Percentiles rank a stretch among this genome's conserved stretches.
These are phyloP conservation scores for Sordariomycetes sp. DNA, from an alignment of 2,329 filamentous ascomycete genomes.

Conservation along the genomic window DNA sequence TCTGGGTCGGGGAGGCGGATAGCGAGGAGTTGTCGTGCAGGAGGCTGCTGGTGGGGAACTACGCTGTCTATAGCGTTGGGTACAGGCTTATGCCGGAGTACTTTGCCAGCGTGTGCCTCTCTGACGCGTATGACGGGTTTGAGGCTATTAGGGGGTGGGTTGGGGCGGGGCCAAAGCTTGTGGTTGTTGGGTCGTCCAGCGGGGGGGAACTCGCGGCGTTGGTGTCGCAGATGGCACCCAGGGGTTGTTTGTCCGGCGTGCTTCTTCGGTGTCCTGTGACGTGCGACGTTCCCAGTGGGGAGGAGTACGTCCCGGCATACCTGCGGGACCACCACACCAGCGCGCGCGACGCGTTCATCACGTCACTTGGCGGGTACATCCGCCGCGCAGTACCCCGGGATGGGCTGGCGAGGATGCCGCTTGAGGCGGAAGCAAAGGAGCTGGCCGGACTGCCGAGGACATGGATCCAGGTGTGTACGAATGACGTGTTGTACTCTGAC, in stretches of 20 bases:
- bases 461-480: constrained; percentile 35
- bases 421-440: constrained; percentile 19
- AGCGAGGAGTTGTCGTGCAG: constrained; percentile 34
- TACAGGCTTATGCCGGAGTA: constrained; percentile 30
- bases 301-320: constrained; percentile 19
- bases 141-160: constrained; percentile 4
- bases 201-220: constrained; percentile 33
- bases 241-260: constrained; percentile 20
- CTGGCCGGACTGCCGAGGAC: constrained; percentile 22
- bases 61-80: constrained; percentile 26
- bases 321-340: constrained; percentile 25
- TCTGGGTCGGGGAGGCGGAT: constrained; percentile 32
- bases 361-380: constrained; percentile 18
- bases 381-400: constrained; percentile 21
- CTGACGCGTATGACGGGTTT: constrained; percentile 26
- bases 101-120: constrained; percentile 23
- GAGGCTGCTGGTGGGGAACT: constrained; percentile 16
- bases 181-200: constrained; percentile 31
- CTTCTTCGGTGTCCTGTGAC: constrained; percentile 34
- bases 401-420: constrained; percentile 24
- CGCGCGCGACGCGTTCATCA: constrained; percentile 21
- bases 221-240: constrained; percentile 19
- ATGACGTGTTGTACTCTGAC: constrained; percentile 37
- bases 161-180: constrained; percentile 9
- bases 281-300: constrained; percentile 24